These are phyloP conservation scores for Fagus sylvatica DNA, from an alignment of 306 rosid species.

Conservation along the genomic window DNA sequence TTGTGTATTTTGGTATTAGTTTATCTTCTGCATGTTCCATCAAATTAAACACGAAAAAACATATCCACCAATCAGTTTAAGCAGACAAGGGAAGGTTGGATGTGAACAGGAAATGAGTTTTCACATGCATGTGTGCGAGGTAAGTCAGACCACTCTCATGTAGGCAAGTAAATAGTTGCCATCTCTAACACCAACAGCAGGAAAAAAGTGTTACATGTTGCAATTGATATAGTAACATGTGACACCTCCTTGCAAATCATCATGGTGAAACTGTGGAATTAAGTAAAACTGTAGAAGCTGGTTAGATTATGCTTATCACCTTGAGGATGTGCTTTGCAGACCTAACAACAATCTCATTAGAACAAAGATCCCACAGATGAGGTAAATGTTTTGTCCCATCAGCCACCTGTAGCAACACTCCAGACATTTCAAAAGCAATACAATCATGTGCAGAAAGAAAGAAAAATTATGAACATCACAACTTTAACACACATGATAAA, in stretches of 20 bases:
- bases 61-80: constrained; percentile 1
- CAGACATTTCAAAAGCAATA: constrained; percentile 29
- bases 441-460: constrained; percentile 9
- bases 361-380: constrained; percentile 93
- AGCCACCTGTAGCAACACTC: constrained; percentile 66
- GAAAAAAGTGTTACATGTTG: background rate
- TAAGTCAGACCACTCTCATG: background rate
- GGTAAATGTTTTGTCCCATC: constrained; percentile 90
- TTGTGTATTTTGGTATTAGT: no score
- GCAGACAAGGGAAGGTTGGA: background rate
- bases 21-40: no score
- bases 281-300: background rate
- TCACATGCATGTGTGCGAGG: background rate
- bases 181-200: background rate
- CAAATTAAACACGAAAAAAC: no score
- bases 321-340: constrained; percentile 93
- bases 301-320: constrained; percentile 48
- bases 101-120: background rate
- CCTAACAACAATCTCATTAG: constrained; percentile 88
- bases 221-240: background rate
- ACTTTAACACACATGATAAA: background rate
- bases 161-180: background rate
- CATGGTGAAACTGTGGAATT: background rate
- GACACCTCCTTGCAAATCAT: background rate
- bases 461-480: background rate